A percentile compares a stretch with the other conserved stretches of the same genome.
phyloP scores from a whole-genome alignment of 257 asterid genomes.

The Parsonsia alboflavescens region DNA sequence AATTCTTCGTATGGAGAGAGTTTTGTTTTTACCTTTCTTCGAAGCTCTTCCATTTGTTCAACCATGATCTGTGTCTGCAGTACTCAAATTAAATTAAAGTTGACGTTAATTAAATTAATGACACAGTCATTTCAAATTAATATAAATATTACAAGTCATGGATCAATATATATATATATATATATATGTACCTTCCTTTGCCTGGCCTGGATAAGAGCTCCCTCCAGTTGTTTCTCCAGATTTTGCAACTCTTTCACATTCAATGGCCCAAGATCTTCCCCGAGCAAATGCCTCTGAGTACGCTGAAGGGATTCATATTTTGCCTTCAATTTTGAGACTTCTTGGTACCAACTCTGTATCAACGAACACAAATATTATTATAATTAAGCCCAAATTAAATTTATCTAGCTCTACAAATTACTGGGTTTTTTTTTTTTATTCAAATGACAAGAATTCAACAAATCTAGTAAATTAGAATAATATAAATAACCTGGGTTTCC shows the following conservation, averaged over 20 bases:
- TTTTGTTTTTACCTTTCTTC: conserved; percentile 54
- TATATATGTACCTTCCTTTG: conserved; percentile 69
- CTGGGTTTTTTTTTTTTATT: no score
- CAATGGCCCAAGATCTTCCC: conserved; percentile 87
- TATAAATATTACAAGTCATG: not conserved
- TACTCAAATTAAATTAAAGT: no score
- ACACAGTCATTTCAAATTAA: not conserved
- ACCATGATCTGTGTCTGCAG: conserved; percentile 70
- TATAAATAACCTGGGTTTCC: conserved; percentile 58
- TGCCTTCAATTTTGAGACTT: conserved; percentile 70
- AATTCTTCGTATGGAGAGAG: not conserved
- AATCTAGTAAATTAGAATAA: not conserved
- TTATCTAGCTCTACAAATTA: no score
- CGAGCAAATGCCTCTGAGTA: conserved; percentile 92
- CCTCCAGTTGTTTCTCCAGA: conserved; percentile 93
- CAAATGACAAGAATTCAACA: no score
- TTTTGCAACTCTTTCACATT: conserved; percentile 78
- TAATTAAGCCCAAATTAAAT: not conserved
- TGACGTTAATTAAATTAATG: not conserved
- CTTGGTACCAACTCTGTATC: conserved; percentile 80
- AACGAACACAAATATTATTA: not conserved
- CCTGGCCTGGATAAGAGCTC: conserved; percentile 76
- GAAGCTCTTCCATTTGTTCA: conserved; percentile 91
- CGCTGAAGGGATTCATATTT: conserved; percentile 84
- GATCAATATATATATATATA: not conserved